Evolutionary conservation across 257 asterid species (phyloP), one percentile per base, ranked within the genome.

Genomic region (Gardenia jasminoides): DNA sequence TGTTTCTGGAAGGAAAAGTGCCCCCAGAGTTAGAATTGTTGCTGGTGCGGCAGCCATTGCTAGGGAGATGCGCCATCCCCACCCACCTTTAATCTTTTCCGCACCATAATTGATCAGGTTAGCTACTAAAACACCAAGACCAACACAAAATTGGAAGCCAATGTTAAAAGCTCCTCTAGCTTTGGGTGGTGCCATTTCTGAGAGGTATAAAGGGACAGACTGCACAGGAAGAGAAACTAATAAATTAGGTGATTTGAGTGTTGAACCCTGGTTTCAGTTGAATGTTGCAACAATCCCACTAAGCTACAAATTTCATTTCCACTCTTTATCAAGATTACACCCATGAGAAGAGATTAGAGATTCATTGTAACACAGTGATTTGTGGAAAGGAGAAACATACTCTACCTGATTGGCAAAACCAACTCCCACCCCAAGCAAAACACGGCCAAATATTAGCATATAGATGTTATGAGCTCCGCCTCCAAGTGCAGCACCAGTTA

Each of bases 361-460:
- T 48, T 48, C 56, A 48, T 6, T 91, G 82, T 9, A 64, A 17
- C n/a, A 28, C 12, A 47, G 13, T 2, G 39, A 61, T 30, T 47
- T 30, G 15, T n/a, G 1, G 52, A 0, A 31, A n/a, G 6, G 17
- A 30, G 22, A 7, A 1, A 11, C 10, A 1, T 12, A 0, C 8
- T 59, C 12, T 16, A 90, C 97, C 96, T 93, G 98, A 75, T 88
- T 93, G 6, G 96, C 88, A 56, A 93, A 92, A 73, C 98, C 96
- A 77, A 93, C 91, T 4, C 97, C 98, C 22, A 92, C 79, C n/a
- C 97, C 98, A 17, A 93, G 90, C 78, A 91, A 78, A 52, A 93
- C 84, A 12, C 98, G 64, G 46, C 97, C 97, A 12, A 92, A 67
- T 47, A 93, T 92, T 7, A 93, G 88, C 94, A 93, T 90, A 72